Percentiles rank a stretch among this genome's conserved stretches.
Evolutionary conservation across 2,329 filamentous ascomycete genomes (phyloP).

Genomic region (Boeremia lycopersici): DNA sequence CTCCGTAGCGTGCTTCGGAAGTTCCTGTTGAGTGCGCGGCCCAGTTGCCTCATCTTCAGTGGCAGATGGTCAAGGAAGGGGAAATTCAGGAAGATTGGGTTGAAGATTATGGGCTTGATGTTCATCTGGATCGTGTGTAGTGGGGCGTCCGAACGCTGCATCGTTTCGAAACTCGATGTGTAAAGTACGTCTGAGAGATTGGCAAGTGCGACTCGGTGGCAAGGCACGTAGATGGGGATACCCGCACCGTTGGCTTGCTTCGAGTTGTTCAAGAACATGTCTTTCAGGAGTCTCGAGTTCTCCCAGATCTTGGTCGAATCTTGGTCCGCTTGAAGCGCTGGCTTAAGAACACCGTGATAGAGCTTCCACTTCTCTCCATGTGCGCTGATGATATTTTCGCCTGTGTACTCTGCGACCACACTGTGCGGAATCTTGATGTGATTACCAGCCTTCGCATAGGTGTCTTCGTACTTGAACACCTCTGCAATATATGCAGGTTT

Average conservation of each 20-base stretch:
- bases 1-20: constrained; percentile 29
- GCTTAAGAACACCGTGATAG: constrained; percentile 38
- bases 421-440: constrained; percentile 43
- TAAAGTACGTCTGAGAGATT: constrained; percentile 45
- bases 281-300: constrained; percentile 29
- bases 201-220: constrained; percentile 48
- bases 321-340: constrained; percentile 37
- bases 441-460: constrained; percentile 40
- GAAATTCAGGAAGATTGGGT: constrained; percentile 36
- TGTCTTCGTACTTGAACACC: constrained; percentile 41
- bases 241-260: constrained; percentile 24
- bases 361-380: constrained; percentile 42
- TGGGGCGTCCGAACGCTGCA: constrained; percentile 27
- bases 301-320: constrained; percentile 30
- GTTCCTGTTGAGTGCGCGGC: constrained; percentile 24
- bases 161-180: constrained; percentile 34
- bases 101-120: constrained; percentile 37
- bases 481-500: constrained; percentile 53
- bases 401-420: constrained; percentile 38
- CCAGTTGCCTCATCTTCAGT: constrained; percentile 27
- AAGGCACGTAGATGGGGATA: constrained; percentile 38
- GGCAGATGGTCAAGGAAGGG: constrained; percentile 32
- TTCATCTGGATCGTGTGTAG: constrained; percentile 29
- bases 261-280: constrained; percentile 40
- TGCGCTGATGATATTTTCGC: constrained; percentile 44